These are phyloP conservation scores for Globisporangium uncinulatum DNA, from an alignment of 352 stramenopile genomes.

Conservation along the genomic window DNA sequence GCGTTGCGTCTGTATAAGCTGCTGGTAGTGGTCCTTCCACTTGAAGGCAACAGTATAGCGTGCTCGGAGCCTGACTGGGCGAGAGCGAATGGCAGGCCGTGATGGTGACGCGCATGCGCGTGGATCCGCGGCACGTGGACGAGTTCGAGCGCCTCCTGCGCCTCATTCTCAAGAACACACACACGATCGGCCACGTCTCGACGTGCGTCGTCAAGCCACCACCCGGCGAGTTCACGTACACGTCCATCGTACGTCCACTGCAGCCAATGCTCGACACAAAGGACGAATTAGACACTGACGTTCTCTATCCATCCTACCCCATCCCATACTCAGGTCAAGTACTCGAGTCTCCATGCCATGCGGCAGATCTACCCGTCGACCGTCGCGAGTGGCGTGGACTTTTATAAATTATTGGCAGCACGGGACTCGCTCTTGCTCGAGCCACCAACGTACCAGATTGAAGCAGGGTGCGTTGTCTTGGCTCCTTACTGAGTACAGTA, in stretches of 20 bases:
- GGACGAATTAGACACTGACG: not conserved
- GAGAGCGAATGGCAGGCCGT: constrained; percentile 33
- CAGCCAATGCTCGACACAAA: not conserved
- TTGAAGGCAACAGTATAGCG: not conserved
- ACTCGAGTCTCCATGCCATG: constrained; percentile 68
- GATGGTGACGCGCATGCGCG: constrained; percentile 79
- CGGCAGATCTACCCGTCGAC: constrained; percentile 66
- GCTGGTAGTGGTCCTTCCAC: not conserved
- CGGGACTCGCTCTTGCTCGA: constrained; percentile 72
- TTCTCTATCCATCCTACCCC: not conserved
- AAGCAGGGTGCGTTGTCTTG: constrained; percentile 40
- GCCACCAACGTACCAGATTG: constrained; percentile 79
- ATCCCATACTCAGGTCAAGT: constrained; percentile 48
- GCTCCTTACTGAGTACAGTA: too few relatives aligned
- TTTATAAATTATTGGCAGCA: constrained; percentile 74
- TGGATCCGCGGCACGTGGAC: constrained; percentile 64
- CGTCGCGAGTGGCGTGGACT: constrained; percentile 57
- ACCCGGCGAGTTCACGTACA: constrained; percentile 72
- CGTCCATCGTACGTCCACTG: constrained; percentile 58
- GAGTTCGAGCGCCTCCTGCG: constrained; percentile 76
- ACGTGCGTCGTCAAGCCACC: constrained; percentile 76
- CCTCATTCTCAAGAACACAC: constrained; percentile 76
- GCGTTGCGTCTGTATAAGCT: not conserved
- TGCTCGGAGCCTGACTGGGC: too few relatives aligned
- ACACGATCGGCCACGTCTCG: constrained; percentile 74